Base-by-base conservation (phyloP, 2,329 filamentous ascomycete species). In the Cadophora gregata region DNA sequence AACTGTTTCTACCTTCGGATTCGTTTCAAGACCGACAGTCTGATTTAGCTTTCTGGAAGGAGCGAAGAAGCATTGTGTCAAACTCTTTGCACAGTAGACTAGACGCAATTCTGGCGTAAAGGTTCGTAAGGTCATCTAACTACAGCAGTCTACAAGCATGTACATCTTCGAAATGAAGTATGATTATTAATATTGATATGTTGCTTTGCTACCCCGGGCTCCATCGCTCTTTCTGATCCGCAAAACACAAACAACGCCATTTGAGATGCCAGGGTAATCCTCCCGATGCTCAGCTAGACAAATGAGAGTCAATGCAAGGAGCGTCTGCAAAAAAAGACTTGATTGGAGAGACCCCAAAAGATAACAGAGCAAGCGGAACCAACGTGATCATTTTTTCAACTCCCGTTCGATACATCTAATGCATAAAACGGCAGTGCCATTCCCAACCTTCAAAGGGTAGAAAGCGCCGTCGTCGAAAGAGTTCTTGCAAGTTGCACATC, bases 401-500 rank as follows among this genome's bases (percentile, higher is more conserved):
- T 90, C 86, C 70, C 80, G 81, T 72, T 84, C 81, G 70, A 88
- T 84, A 75, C 88, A 90, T 12, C 75, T 76, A n/a, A 86, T 88
- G 76, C 88, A 90, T 68, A 89, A 78, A 24, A 89, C 84, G 56
- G 86, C 79, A 67, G 80, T 82, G 60, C 80, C 76, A 3, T 82
- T 82, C n/a, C 79, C 81, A 25, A 83, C 82, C 62, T 85, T 80
- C 68, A 85, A 84, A 48, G 87, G 86, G 75, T 90, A 90, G 71
- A 90, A 86, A 76, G 89, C 86, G 0, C 88, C 87, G 71, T 90
- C 88, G 42, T 86, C 84, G 71, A 90, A 90, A 0, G 85, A 83
- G 42, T 84, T 85, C 12, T 81, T 78, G 73, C 88, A 90, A 19
- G 82, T 81, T 19, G 83, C 85, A 77, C 96, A 99, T 64, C 90